These are phyloP conservation scores for Paspalum notatum DNA, from an alignment of 176 grass and related monocot species.

Conservation along the genomic window DNA sequence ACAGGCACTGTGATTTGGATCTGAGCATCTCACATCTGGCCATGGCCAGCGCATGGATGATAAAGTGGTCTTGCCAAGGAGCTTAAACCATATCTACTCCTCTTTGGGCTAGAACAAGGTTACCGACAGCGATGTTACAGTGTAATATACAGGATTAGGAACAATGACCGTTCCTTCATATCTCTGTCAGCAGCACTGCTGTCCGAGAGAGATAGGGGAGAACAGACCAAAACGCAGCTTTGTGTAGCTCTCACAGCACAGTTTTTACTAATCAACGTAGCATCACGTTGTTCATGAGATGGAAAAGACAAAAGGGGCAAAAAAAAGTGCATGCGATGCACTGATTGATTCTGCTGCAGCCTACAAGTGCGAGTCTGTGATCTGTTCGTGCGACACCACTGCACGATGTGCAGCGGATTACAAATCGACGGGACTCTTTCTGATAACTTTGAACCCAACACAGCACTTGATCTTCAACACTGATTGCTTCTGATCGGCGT, in stretches of 20 bases:
- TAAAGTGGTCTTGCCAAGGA: slow-evolving; percentile 17
- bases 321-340: not conserved
- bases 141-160: not conserved
- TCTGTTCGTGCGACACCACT: no score
- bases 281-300: not conserved
- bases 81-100: not conserved
- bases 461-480: not conserved
- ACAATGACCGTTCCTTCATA: not conserved
- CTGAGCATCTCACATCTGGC: not conserved
- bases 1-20: slow-evolving; percentile 21
- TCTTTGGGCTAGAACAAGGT: not conserved
- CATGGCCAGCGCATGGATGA: slow-evolving; percentile 26
- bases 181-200: slow-evolving; percentile 18
- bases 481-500: not conserved
- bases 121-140: slow-evolving; percentile 5
- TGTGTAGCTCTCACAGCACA: not conserved
- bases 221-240: not conserved
- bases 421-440: no score
- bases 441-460: not conserved
- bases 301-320: not conserved
- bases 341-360: not conserved
- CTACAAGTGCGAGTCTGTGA: not conserved
- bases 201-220: not conserved
- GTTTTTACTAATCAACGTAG: not conserved
- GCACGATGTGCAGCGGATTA: not conserved